Evolutionary conservation across 805 yeast species (phyloP).

Genomic region (Sungouiozyma ichnusensis): DNA sequence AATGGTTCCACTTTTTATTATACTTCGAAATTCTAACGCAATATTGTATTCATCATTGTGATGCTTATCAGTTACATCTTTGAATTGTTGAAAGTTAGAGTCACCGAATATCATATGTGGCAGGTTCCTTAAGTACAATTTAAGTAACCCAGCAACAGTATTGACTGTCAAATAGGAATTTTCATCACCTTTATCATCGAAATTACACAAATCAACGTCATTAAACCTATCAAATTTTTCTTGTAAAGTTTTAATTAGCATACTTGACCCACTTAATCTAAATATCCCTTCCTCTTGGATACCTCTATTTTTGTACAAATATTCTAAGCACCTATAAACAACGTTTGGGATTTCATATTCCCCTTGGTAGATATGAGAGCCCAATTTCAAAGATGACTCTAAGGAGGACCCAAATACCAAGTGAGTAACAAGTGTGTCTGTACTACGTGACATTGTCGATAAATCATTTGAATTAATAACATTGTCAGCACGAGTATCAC

Average conservation of each 20-base stretch:
- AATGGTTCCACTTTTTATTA: constrained; percentile 28
- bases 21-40: constrained; percentile 26
- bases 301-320: constrained; percentile 54
- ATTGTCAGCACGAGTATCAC: not conserved
- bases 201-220: constrained; percentile 55
- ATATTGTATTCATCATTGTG: constrained; percentile 23
- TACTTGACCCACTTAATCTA: constrained; percentile 80
- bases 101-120: constrained; percentile 61
- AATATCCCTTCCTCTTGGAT: constrained; percentile 85
- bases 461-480: not conserved
- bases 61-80: constrained; percentile 26
- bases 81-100: constrained; percentile 34
- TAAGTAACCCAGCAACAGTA: constrained; percentile 77
- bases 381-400: constrained; percentile 39
- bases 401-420: constrained; percentile 57
- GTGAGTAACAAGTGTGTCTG: not conserved
- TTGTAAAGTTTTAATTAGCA: constrained; percentile 58
- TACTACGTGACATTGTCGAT: not conserved
- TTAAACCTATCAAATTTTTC: constrained; percentile 54
- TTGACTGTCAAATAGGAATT: constrained; percentile 51
- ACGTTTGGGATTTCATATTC: constrained; percentile 53
- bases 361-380: constrained; percentile 34
- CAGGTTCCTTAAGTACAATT: constrained; percentile 69
- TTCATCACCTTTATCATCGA: constrained; percentile 19
- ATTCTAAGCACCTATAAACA: constrained; percentile 63